phyloP scores from a whole-genome alignment of 805 yeast genomes.

The Candida germanica region DNA sequence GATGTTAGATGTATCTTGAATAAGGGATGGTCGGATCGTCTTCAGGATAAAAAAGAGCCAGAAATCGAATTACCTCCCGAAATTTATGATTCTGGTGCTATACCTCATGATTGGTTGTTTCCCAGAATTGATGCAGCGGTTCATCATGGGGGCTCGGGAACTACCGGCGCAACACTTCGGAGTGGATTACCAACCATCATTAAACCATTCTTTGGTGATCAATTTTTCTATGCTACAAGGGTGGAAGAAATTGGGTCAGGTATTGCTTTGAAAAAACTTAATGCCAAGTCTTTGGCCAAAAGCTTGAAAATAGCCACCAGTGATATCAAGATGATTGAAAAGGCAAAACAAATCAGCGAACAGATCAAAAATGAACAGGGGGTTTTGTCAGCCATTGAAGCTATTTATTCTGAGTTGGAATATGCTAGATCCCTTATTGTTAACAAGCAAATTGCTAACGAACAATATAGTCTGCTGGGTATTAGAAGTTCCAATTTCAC shows the following conservation, averaged over 20 bases:
- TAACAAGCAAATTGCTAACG: conserved; percentile 40
- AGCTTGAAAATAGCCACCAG: conserved; percentile 71
- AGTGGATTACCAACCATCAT: conserved; percentile 87
- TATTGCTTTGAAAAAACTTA: conserved; percentile 63
- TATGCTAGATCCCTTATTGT: conserved; percentile 63
- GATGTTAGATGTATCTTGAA: conserved; percentile 84
- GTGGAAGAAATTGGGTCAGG: conserved; percentile 92
- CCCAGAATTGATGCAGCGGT: conserved; percentile 89
- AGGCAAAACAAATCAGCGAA: conserved; percentile 61
- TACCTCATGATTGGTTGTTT: conserved; percentile 95
- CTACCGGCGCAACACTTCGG: conserved; percentile 87
- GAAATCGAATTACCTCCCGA: conserved; percentile 59
- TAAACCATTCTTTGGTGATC: conserved; percentile 96
- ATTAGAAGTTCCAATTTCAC: conserved; percentile 3
- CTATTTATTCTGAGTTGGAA: conserved; percentile 75
- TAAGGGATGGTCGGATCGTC: conserved; percentile 92
- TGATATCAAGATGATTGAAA: conserved; percentile 62
- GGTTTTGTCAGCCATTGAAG: conserved; percentile 68
- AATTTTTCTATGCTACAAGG: conserved; percentile 83
- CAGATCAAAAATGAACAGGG: conserved; percentile 75
- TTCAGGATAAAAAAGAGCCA: conserved; percentile 17
- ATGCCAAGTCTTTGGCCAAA: conserved; percentile 55
- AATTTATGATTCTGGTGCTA: conserved; percentile 64
- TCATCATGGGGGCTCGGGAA: conserved; percentile 97
- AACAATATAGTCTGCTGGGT: conserved; percentile 13